Conservation (phyloP, 2,329 filamentous ascomycete species). For the Rhinocladiella mackenziei region DNA sequence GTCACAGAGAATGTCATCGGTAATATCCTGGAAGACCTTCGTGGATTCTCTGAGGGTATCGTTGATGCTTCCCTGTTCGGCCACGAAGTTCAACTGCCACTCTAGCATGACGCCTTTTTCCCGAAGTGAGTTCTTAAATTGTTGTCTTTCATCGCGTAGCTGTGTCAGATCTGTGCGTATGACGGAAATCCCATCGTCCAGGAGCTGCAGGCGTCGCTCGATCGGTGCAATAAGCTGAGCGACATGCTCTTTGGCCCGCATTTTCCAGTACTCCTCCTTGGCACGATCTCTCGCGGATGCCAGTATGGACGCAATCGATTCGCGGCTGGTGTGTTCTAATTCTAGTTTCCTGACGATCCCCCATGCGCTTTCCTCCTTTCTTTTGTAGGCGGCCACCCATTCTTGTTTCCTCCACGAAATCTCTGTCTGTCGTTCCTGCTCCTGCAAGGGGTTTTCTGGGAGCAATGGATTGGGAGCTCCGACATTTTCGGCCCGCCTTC, state of each 20-base stretch:
- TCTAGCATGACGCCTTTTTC: no score
- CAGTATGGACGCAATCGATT: background rate
- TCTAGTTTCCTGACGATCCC: background rate
- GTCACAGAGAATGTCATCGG: no score
- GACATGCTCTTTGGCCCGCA: background rate
- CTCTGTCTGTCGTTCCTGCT: constrained; percentile 1
- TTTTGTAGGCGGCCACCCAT: background rate
- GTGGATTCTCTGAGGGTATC: no score
- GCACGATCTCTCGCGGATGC: background rate
- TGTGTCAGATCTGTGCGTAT: background rate
- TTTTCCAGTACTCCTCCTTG: background rate
- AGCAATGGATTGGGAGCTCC: background rate
- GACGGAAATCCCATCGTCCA: background rate
- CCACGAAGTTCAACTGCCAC: no score
- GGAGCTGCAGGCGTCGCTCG: background rate
- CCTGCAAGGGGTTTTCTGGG: constrained; percentile 1
- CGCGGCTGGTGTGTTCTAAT: background rate
- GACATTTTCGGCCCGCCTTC: background rate
- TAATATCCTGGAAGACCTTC: no score
- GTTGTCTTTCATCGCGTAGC: constrained; percentile 1
- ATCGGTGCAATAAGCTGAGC: background rate
- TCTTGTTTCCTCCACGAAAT: background rate
- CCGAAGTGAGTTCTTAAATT: constrained; percentile 1
- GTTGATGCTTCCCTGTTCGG: no score
- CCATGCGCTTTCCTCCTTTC: background rate